Conservation (phyloP, 2,329 filamentous ascomycete genomes). For the Coniochaeta sp. region DNA sequence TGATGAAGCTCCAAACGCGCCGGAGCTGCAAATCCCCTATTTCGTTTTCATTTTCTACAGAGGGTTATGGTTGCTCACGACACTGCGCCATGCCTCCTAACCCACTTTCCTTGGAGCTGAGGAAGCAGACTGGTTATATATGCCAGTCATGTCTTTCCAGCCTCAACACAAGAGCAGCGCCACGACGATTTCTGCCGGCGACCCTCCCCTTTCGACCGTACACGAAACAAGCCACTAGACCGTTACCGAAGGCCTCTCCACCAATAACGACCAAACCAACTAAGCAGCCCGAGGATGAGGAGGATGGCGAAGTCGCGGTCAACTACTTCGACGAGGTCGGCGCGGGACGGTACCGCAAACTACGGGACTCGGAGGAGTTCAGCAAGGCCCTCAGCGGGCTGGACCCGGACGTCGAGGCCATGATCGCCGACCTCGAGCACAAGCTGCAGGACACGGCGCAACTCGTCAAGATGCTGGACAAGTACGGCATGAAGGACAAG, state of each 20-base stretch:
- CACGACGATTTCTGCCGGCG: constrained; percentile 2
- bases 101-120: constrained; percentile 14
- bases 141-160: constrained; percentile 18
- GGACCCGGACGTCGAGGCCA: constrained; percentile 13
- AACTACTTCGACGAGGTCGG: constrained; percentile 38
- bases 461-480: constrained; percentile 19
- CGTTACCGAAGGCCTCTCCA: not conserved
- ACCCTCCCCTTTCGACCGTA: not conserved
- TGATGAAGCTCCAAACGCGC: not conserved
- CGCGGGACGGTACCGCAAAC: constrained; percentile 40
- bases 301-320: constrained; percentile 8
- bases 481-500: constrained; percentile 16
- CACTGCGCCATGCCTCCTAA: constrained; percentile 16
- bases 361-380: constrained; percentile 15
- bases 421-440: constrained; percentile 25
- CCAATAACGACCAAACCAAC: not conserved
- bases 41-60: not conserved
- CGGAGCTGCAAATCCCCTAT: not conserved
- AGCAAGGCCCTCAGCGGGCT: constrained; percentile 10
- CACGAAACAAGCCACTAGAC: not conserved
- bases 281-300: not conserved
- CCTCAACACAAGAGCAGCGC: constrained; percentile 3
- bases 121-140: constrained; percentile 15
- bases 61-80: not conserved
- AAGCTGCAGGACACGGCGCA: constrained; percentile 18